phyloP scores from a whole-genome alignment of 805 yeast species.

The Saturnispora hagleri region DNA sequence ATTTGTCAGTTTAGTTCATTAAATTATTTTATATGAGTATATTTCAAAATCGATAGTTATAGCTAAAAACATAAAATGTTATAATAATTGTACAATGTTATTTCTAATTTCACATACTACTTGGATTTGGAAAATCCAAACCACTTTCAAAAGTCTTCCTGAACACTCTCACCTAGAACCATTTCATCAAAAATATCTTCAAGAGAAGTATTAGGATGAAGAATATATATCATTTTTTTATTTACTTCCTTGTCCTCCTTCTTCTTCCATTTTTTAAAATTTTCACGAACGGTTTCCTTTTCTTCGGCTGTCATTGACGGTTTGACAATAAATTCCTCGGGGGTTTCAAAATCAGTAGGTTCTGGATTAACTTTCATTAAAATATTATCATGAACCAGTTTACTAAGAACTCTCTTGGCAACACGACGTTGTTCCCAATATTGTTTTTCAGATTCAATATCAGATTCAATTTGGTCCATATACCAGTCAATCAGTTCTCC shows the following conservation, averaged over 20 bases:
- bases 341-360: conserved; percentile 32
- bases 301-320: conserved; percentile 19
- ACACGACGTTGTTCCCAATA: conserved; percentile 61
- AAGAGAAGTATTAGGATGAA: conserved; percentile 80
- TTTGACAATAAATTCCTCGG: conserved; percentile 16
- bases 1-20: no score
- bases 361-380: conserved; percentile 51
- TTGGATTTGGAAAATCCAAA: background rate
- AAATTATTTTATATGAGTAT: background rate
- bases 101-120: background rate
- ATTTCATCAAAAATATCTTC: conserved; percentile 49
- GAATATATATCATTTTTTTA: conserved; percentile 36
- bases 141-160: conserved; percentile 8
- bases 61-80: background rate
- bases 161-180: conserved; percentile 11
- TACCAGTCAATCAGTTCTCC: conserved; percentile 74
- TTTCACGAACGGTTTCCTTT: conserved; percentile 16
- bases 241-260: conserved; percentile 17
- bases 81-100: background rate
- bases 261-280: conserved; percentile 12
- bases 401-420: conserved; percentile 70
- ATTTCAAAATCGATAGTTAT: background rate
- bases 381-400: conserved; percentile 77
- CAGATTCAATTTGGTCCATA: conserved; percentile 62
- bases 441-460: conserved; percentile 58